Conservation (phyloP, 2,329 filamentous ascomycete genomes). For the Chaetomium globosum region DNA sequence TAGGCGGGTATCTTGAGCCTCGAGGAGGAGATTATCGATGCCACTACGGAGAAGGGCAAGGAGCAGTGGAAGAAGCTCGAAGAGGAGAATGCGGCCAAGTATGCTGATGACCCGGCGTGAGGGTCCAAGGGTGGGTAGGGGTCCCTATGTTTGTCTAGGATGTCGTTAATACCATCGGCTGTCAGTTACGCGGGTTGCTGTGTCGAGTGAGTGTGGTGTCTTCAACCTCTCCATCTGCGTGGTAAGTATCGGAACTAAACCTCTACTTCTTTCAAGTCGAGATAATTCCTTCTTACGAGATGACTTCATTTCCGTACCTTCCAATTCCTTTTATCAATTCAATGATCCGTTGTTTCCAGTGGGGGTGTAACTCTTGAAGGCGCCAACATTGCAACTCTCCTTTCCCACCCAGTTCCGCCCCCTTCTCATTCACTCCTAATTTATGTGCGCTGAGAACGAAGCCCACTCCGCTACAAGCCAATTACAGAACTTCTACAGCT, state of each 20-base stretch:
- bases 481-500: not conserved
- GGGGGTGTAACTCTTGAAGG: no score
- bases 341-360: not conserved
- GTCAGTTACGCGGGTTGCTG: not conserved
- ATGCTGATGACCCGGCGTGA: slow-evolving; percentile 36
- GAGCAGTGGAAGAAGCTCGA: slow-evolving; percentile 76
- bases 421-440: not conserved
- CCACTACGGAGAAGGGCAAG: slow-evolving; percentile 84
- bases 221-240: not conserved
- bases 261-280: not conserved
- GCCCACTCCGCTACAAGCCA: not conserved
- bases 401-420: not conserved
- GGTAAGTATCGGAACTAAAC: not conserved
- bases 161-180: not conserved
- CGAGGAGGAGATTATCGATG: slow-evolving; percentile 92
- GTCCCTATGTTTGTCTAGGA: slow-evolving; percentile 3
- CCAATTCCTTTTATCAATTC: not conserved
- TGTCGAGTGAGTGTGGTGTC: not conserved
- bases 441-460: not conserved
- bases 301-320: not conserved
- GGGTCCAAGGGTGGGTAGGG: not conserved
- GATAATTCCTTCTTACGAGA: not conserved
- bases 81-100: slow-evolving; percentile 33
- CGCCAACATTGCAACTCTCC: not conserved
- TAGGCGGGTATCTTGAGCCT: slow-evolving; percentile 84